Base-by-base conservation (phyloP, 768 basidiomycete genomes). In the Infundibulicybe gibba region DNA sequence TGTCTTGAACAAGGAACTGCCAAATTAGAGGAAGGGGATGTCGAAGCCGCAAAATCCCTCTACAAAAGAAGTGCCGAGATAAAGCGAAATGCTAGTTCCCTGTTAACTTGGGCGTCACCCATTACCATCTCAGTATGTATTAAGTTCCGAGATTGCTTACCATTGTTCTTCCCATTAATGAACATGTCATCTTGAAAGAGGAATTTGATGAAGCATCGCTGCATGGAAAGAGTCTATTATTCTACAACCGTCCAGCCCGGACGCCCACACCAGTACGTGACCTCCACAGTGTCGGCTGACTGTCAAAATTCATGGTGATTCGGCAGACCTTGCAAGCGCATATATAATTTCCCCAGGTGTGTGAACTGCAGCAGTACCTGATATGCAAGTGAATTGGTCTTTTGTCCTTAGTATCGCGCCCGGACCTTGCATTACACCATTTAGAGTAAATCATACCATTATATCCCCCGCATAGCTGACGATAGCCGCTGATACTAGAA, bases 61-160 rank as follows among this genome's bases (percentile, higher is more conserved):
- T 93, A 92, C 66, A 71, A 77, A 62, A 80, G 89, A 54, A 90
- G 89, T 57, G 78, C 83, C 21, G 83, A 90, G 58, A 88, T 93
- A 47, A 84, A 85, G 61, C 79, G 82, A 49, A 87, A 76, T 45
- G 86, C 89, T 9, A 88, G 85, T 62, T 83, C 87, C 11, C 75
- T 93, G 33, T 93, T 67, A 93, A 93, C 61, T 76, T 92, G 12
- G 90, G 91, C 37, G 91, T 93, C 25, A 90, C 91, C 3, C 84
- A 90, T 59, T 93, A 92, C 62, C 90, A 93, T 63, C 77, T 92
- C 41, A 91, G 90, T 92, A 61, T 48, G 83, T 74, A 44, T 17
- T 49, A 43, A 40, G 41, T 49, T 47, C 55, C 49, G 45, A 31
- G 19, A 42, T 33, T 45, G 8, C 51, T n/a, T 41, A 41, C 38